These are phyloP conservation scores for Saccharomyces hybrid DNA, from an alignment of 1,139 yeast genomes.

Conservation along the genomic window DNA sequence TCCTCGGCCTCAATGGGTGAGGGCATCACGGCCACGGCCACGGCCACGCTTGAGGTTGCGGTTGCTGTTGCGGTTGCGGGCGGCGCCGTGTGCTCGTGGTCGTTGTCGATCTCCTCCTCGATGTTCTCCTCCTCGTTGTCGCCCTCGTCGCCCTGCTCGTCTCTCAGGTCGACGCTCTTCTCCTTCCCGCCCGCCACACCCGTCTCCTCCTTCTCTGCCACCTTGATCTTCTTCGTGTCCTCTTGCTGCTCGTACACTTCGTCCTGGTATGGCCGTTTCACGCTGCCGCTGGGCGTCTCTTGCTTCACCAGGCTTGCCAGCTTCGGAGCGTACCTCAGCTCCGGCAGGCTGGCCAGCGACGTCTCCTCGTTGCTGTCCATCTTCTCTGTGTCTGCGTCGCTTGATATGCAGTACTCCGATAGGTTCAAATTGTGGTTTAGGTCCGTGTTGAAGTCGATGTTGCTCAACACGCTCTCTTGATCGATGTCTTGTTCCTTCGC, in stretches of 20 bases:
- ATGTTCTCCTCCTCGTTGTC: conserved; percentile 9
- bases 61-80: neutral
- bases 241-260: neutral
- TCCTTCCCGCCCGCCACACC: neutral
- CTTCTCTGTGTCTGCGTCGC: conserved; percentile 32
- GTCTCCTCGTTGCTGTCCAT: conserved; percentile 16
- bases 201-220: neutral
- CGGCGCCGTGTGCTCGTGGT: conserved; percentile 15
- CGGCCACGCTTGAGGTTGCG: too few species aligned
- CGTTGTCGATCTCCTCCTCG: conserved; percentile 11
- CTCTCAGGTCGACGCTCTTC: conserved; percentile 9
- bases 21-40: conserved; percentile 23
- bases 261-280: neutral
- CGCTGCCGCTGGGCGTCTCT: neutral
- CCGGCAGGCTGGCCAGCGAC: neutral
- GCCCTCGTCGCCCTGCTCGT: conserved; percentile 13
- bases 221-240: neutral
- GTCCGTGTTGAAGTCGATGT: conserved; percentile 20
- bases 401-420: conserved; percentile 26
- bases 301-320: neutral
- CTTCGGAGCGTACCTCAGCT: neutral
- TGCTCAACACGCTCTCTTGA: conserved; percentile 23
- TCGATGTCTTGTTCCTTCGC: conserved; percentile 14
- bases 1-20: conserved; percentile 33
- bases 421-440: conserved; percentile 14